Base-by-base conservation (phyloP, 257 asterid species). In the Cynanchum wilfordii region DNA sequence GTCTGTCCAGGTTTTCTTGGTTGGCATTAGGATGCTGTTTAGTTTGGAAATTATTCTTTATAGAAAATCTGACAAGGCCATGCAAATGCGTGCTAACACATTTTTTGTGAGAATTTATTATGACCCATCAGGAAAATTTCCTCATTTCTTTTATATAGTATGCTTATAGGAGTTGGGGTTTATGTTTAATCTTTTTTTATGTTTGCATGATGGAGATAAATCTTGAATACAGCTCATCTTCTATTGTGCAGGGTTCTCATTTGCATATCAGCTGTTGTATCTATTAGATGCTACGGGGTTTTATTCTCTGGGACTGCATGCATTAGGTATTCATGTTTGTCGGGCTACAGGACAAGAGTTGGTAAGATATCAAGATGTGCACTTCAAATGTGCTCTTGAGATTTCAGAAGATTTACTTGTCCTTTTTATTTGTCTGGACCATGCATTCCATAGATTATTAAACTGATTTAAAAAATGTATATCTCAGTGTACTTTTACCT, bases 301-400 rank as follows among this genome's bases (percentile, higher is more conserved):
- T 84, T 92, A 92, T 84, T 82, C 92, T 56, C 72, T 87, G 54
- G 98, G 97, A 81, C 82, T 95, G 69, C 98, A 92, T 81, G 98
- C 92, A 62, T 89, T 95, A 74, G 96, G 94, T 11, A 83, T 95
- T 79, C 94, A 95, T 82, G 97, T 95, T 77, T 95, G 98, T 71
- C 96, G 98, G 81, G 98, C 99, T 33, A 95, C 99, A 71, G 99
- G 99, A 56, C 99, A 95, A 81, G 99, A 92, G 79, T 81, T 95
- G 97, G 98, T 95, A 87, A 78, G 73, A 67, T 69, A 27, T 71
- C 52, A 74, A 52, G 71, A 77, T 73, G 70, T 69, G 66, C 7
- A 44, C 45, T 66, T 67, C 24, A 8, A 7, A 24, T 24, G 30
- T 9, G 15, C 30, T 42, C 47, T 42, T 42, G 7, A 29, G 16